Base-by-base conservation (phyloP, 2,329 filamentous ascomycete genomes). In the Sporothrix euskadiensis region DNA sequence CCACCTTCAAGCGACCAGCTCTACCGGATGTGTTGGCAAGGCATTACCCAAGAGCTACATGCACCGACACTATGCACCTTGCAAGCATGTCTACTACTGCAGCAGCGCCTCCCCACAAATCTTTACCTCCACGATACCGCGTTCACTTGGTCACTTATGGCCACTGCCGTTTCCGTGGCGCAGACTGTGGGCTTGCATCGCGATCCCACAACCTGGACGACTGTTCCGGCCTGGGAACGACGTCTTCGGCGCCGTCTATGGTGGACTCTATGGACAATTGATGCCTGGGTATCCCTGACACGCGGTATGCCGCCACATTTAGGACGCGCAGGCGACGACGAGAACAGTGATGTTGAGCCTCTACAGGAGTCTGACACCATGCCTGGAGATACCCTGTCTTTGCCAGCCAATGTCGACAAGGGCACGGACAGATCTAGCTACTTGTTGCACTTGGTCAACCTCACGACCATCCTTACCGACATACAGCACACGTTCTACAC, bases 291-390 rank as follows among this genome's bases (percentile, higher is more conserved):
- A 0, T 78, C 79, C 12, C 74, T 81, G 14, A 78, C 78, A 6
- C 78, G 79, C 7, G 80, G 80, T 2, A 80, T 80, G 79, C 80
- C 80, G 4, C 79, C 77, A 65, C 80, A 81, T 59, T 78, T 81
- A 7, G 54, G 39, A 1, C 69, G 54, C 1, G 22, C 41, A 7
- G 54, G 16, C 3, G 54, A 47, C 10, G 72, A 73, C 22, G 72
- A 73, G 14, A 39, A 71, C 14, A 52, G 77, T 41, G 79, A 81
- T 47, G 80, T 81, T 16, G 75, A 78, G 9, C 76, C 77, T 0
- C 72, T 81, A 8, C 65, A 59, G 1, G 76, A 76, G 4, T 72
- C 72, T 9, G 79, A 81, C 61, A 76, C 78, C 41, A 30, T 30
- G 26, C 9, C 39, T 7, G 76, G 79, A 56, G 73, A 77, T 4